Conservation (phyloP, 2,329 filamentous ascomycete genomes). For the Cryoendolithus antarcticus region DNA sequence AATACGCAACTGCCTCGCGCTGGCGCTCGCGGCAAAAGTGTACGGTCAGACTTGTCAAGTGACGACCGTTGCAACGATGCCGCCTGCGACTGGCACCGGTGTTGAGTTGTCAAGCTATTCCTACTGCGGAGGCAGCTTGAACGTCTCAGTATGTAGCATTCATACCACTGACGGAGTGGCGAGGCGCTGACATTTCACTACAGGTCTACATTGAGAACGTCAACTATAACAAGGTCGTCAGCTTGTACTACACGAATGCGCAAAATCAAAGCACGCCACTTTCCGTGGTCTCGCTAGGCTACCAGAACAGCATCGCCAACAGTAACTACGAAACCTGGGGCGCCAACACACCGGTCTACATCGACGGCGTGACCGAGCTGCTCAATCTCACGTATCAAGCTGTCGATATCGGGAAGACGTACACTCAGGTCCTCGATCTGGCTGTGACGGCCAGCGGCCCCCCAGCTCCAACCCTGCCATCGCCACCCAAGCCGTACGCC, state of each 20-base stretch:
- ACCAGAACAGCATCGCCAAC: slow-evolving; percentile 12
- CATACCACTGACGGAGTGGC: not conserved
- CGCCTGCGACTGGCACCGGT: slow-evolving; percentile 11
- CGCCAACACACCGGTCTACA: slow-evolving; percentile 15
- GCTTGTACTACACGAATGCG: slow-evolving; percentile 19
- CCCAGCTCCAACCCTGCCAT: too few relatives aligned
- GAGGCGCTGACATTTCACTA: too few relatives aligned
- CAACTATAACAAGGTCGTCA: slow-evolving; percentile 21
- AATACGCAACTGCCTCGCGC: too few relatives aligned
- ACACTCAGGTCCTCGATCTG: slow-evolving; percentile 13
- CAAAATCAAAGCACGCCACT: slow-evolving; percentile 19
- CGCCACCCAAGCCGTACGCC: too few relatives aligned
- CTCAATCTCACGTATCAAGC: slow-evolving; percentile 21
- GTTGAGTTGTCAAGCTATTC: slow-evolving; percentile 17
- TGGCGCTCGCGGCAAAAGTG: too few relatives aligned
- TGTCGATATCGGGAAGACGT: slow-evolving; percentile 16
- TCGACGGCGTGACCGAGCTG: slow-evolving; percentile 19
- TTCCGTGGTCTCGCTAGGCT: slow-evolving; percentile 14
- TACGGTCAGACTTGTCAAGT: too few relatives aligned
- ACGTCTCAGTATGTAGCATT: slow-evolving; percentile 8
- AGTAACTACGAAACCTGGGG: slow-evolving; percentile 19
- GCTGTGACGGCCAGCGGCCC: slow-evolving; percentile 14
- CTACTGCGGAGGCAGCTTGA: slow-evolving; percentile 20
- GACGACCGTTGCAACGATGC: too few relatives aligned
- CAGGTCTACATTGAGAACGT: slow-evolving; percentile 18